These are phyloP conservation scores for Saturnispora sekii DNA, from an alignment of 805 yeast species.

Conservation along the genomic window DNA sequence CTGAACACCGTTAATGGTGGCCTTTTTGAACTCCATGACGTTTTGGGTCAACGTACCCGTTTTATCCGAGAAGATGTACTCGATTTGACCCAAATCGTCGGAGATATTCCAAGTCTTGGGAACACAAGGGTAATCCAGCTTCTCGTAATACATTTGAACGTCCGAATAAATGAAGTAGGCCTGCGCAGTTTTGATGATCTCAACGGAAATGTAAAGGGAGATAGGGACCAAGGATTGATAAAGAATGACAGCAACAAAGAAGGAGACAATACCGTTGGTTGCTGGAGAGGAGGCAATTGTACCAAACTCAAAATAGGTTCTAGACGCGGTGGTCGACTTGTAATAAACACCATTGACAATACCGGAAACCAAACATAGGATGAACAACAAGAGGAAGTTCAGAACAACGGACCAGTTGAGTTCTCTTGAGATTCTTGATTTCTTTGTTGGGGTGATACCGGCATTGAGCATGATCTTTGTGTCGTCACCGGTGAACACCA, in stretches of 20 bases:
- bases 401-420: slow-evolving; percentile 59
- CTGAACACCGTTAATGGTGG: slow-evolving; percentile 61
- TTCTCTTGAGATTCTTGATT: slow-evolving; percentile 64
- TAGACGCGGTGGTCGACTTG: slow-evolving; percentile 34
- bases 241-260: slow-evolving; percentile 66
- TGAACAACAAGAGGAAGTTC: slow-evolving; percentile 55
- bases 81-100: slow-evolving; percentile 81
- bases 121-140: slow-evolving; percentile 68
- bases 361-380: slow-evolving; percentile 62
- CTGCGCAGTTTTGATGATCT: slow-evolving; percentile 73
- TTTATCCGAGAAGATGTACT: slow-evolving; percentile 75
- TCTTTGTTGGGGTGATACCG: slow-evolving; percentile 71
- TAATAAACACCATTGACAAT: slow-evolving; percentile 63
- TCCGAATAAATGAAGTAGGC: slow-evolving; percentile 75
- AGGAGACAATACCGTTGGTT: slow-evolving; percentile 59
- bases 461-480: slow-evolving; percentile 76
- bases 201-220: slow-evolving; percentile 72
- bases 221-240: slow-evolving; percentile 79
- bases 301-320: slow-evolving; percentile 61
- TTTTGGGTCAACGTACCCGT: slow-evolving; percentile 81
- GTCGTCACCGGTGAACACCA: slow-evolving; percentile 67
- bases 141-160: slow-evolving; percentile 57
- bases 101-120: slow-evolving; percentile 82
- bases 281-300: slow-evolving; percentile 58
- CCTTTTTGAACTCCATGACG: slow-evolving; percentile 77